phyloP scores from a whole-genome alignment of 1,139 yeast species.

The Candida sp. region DNA sequence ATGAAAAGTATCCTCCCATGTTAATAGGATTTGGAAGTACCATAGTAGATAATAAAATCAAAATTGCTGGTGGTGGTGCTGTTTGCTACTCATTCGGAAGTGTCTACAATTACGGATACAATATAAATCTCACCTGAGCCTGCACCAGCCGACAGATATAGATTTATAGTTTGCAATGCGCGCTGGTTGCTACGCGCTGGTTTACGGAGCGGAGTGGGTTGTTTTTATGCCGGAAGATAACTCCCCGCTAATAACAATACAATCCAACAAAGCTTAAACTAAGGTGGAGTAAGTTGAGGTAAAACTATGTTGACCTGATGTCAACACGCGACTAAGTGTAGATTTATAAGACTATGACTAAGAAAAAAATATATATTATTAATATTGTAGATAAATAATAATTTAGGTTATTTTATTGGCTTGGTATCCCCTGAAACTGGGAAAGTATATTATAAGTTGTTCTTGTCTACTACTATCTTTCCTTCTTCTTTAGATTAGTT shows the following conservation, averaged over 20 bases:
- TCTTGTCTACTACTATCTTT: no score
- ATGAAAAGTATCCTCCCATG: constrained; percentile 45
- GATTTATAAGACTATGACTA: no score
- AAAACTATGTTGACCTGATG: not conserved
- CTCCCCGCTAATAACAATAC: not conserved
- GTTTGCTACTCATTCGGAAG: constrained; percentile 86
- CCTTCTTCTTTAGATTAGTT: no score
- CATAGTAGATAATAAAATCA: constrained; percentile 13
- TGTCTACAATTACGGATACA: constrained; percentile 44
- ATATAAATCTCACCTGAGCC: not conserved
- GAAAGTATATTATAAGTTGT: no score
- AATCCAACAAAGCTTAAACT: not conserved
- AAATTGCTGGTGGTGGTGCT: constrained; percentile 70
- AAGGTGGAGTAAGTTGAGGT: not conserved
- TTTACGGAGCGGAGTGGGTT: not conserved
- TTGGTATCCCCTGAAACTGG: no score
- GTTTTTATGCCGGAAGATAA: not conserved
- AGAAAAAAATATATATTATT: no score
- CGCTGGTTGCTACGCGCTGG: not conserved
- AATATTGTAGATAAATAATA: no score
- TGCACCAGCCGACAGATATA: no score
- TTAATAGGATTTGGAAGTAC: constrained; percentile 57
- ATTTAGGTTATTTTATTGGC: no score
- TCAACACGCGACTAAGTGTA: not conserved
- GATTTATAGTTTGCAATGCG: not conserved